Conservation (phyloP, 2,329 filamentous ascomycete species). For the Rhynchosporium agropyri region DNA sequence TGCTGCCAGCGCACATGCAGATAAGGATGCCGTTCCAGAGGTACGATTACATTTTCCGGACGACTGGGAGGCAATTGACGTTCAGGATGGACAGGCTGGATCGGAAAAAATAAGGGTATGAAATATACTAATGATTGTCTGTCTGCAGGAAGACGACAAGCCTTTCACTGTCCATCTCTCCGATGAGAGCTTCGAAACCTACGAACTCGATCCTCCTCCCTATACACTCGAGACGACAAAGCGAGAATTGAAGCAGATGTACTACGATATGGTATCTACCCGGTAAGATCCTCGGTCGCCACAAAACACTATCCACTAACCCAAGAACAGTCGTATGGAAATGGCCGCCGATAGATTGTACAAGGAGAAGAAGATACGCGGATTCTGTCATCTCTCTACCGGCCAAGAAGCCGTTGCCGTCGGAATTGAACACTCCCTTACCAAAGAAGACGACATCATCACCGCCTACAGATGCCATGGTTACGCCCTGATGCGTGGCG, state of each 20-base stretch:
- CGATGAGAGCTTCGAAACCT: conserved; percentile 99
- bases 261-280: conserved; percentile 93
- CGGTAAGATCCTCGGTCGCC: conserved; percentile 63
- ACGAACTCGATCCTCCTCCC: conserved; percentile 93
- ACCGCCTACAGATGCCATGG: conserved; percentile 99
- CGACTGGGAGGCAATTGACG: conserved; percentile 15
- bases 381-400: conserved; percentile 98
- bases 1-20: conserved; percentile 87
- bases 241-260: conserved; percentile 98
- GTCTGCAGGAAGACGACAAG: conserved; percentile 82
- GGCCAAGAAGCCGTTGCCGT: conserved; percentile 97
- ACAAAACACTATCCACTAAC: conserved; percentile 19
- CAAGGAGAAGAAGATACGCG: conserved; percentile 99
- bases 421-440: conserved; percentile 95
- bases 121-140: conserved; percentile 11
- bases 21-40: conserved; percentile 71
- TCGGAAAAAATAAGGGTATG: background rate
- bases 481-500: conserved; percentile 95
- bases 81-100: conserved; percentile 18
- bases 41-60: conserved; percentile 48
- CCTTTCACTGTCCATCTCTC: conserved; percentile 89
- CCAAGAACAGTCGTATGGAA: conserved; percentile 82
- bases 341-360: conserved; percentile 98
- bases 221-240: conserved; percentile 95
- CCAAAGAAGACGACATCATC: conserved; percentile 89